Conservation (phyloP, 2,329 filamentous ascomycete species). For the Beauveria brongniartii region DNA sequence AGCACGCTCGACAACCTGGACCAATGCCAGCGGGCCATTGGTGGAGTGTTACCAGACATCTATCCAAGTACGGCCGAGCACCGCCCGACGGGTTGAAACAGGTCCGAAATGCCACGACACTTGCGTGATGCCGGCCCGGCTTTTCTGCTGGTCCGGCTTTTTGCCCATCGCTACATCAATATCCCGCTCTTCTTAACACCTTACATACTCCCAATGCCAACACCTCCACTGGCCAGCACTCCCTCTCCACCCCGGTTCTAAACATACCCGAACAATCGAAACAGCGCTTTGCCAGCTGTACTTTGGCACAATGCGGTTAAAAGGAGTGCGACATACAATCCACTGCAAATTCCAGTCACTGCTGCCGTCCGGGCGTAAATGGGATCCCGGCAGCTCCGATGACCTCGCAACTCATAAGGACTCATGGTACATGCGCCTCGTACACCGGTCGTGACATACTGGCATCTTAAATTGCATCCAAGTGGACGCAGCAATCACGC, state of each 20-base stretch:
- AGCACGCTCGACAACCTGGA: neutral
- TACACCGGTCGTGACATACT: neutral
- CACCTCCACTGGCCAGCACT: too few relatives aligned
- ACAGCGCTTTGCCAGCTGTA: neutral
- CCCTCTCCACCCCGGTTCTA: constrained; percentile 9
- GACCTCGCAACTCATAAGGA: constrained; percentile 13
- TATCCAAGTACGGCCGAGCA: constrained; percentile 30
- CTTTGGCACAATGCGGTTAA: constrained; percentile 28
- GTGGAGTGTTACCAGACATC: constrained; percentile 25
- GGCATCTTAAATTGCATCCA: neutral
- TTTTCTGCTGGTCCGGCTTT: neutral
- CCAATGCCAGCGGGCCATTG: constrained; percentile 17
- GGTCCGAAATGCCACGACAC: constrained; percentile 6
- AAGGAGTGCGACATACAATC: constrained; percentile 28
- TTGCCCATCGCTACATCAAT: neutral
- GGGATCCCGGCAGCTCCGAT: constrained; percentile 15
- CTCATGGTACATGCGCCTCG: constrained; percentile 20
- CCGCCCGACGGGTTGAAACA: constrained; percentile 28
- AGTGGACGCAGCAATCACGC: neutral
- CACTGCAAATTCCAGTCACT: constrained; percentile 24
- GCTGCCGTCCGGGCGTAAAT: constrained; percentile 24
- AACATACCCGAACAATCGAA: constrained; percentile 7
- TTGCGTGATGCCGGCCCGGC: neutral
- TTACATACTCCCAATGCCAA: neutral
- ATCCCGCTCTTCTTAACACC: neutral